Conservation (phyloP, 495 filamentous ascomycete species). For the Letharia columbiana region DNA sequence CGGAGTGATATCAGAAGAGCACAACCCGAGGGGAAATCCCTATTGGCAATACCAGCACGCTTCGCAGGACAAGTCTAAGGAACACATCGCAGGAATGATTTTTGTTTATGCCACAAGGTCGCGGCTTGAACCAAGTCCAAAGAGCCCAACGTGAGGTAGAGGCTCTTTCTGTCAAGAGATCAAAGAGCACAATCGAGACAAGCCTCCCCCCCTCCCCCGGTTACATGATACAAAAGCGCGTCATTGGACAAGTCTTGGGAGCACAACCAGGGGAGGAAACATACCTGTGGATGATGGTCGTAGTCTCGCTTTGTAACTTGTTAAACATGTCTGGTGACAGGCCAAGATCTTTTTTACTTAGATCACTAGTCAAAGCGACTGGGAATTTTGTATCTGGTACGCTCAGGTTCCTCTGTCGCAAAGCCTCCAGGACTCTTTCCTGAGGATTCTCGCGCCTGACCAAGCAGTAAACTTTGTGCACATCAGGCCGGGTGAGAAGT, state of each 20-base stretch:
- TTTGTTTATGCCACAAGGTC: background rate
- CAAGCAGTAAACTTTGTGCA: slow-evolving; percentile 46
- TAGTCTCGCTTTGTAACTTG: slow-evolving; percentile 1
- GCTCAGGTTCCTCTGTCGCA: slow-evolving; percentile 32
- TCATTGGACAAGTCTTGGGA: background rate
- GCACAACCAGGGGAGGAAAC: background rate
- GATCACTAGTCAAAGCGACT: slow-evolving; percentile 46
- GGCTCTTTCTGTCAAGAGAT: background rate
- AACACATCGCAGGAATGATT: background rate
- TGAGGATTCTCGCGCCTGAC: slow-evolving; percentile 36
- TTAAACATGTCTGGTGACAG: slow-evolving; percentile 3
- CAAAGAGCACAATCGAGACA: background rate
- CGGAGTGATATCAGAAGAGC: background rate
- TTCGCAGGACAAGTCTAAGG: background rate
- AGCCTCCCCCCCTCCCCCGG: background rate
- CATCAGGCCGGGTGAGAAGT: slow-evolving; percentile 37
- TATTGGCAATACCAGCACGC: background rate
- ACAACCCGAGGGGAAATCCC: background rate
- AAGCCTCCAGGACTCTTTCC: slow-evolving; percentile 30
- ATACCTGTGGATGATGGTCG: slow-evolving; percentile 17
- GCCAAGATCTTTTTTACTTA: slow-evolving; percentile 26
- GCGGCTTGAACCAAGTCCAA: background rate
- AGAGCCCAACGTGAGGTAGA: background rate
- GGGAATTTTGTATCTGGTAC: background rate
- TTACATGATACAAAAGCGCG: background rate